Evolutionary conservation across 768 basidiomycete species (phyloP).

Genomic region (Cystofilobasidium capitatum): DNA sequence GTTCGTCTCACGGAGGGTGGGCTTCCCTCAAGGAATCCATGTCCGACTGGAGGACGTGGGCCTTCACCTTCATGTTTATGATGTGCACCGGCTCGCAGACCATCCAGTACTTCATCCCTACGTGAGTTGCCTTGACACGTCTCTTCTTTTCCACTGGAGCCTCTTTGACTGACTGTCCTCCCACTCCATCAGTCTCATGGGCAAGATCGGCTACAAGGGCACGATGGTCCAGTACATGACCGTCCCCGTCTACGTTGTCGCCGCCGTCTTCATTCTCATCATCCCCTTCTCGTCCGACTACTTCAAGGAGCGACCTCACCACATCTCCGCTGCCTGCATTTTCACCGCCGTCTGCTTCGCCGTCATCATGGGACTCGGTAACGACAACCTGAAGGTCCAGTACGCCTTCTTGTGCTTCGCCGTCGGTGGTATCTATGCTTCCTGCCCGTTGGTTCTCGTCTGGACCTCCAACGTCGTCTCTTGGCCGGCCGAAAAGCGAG

Average conservation of each 20-base stretch:
- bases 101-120: constrained; percentile 6
- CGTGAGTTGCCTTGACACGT: no score
- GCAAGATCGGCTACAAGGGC: constrained; percentile 34
- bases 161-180: no score
- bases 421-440: constrained; percentile 34
- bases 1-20: constrained; percentile 1
- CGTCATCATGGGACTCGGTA: constrained; percentile 28
- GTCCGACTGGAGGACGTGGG: constrained; percentile 7
- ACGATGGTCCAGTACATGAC: constrained; percentile 36
- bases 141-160: no score
- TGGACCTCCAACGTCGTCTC: constrained; percentile 40
- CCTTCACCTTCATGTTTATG: constrained; percentile 4
- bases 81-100: constrained; percentile 12
- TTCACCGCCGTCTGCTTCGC: constrained; percentile 36
- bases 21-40: neutral
- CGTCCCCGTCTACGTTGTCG: constrained; percentile 35
- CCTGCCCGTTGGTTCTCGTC: constrained; percentile 34
- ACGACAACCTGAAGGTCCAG: constrained; percentile 31
- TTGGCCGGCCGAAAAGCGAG: constrained; percentile 37
- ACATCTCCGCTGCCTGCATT: constrained; percentile 31
- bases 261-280: constrained; percentile 30
- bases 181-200: constrained; percentile 36
- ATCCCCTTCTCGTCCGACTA: constrained; percentile 38
- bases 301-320: constrained; percentile 35
- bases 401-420: constrained; percentile 40